Evolutionary conservation across 2,329 filamentous ascomycete genomes (phyloP).

Genomic region (Xylaria digitata): DNA sequence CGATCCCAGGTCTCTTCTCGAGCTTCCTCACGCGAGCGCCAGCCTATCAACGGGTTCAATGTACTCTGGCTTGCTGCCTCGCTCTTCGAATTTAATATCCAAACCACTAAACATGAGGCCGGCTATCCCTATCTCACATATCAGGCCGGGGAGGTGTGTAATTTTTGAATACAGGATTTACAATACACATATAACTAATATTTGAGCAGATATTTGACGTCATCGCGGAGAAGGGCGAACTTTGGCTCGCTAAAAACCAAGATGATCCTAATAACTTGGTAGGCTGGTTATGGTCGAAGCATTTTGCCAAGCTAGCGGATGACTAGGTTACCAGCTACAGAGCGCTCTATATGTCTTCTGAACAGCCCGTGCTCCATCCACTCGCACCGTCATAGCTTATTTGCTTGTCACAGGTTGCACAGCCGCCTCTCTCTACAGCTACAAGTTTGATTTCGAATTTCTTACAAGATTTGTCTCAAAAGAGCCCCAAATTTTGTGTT

Average conservation of each 20-base stretch:
- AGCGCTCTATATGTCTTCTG: not conserved
- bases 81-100: constrained; percentile 97
- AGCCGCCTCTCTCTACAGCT: constrained; percentile 11
- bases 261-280: constrained; percentile 83
- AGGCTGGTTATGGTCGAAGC: constrained; percentile 99
- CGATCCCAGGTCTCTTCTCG: constrained; percentile 69
- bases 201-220: constrained; percentile 79
- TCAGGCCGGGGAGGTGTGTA: constrained; percentile 84
- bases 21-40: constrained; percentile 69
- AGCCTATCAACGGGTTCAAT: constrained; percentile 69
- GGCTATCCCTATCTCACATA: constrained; percentile 97
- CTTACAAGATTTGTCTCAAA: constrained; percentile 19
- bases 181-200: constrained; percentile 7
- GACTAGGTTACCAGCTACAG: constrained; percentile 40
- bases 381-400: not conserved
- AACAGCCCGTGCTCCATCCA: not conserved
- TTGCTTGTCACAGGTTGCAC: constrained; percentile 5
- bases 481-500: constrained; percentile 33
- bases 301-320: constrained; percentile 80
- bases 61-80: constrained; percentile 92
- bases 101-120: constrained; percentile 88
- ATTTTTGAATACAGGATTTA: constrained; percentile 2
- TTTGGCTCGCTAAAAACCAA: constrained; percentile 98
- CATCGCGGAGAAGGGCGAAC: constrained; percentile 94
- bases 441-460: constrained; percentile 17